These are phyloP conservation scores for Agrocybe pediades DNA, from an alignment of 768 basidiomycete species.

Conservation along the genomic window DNA sequence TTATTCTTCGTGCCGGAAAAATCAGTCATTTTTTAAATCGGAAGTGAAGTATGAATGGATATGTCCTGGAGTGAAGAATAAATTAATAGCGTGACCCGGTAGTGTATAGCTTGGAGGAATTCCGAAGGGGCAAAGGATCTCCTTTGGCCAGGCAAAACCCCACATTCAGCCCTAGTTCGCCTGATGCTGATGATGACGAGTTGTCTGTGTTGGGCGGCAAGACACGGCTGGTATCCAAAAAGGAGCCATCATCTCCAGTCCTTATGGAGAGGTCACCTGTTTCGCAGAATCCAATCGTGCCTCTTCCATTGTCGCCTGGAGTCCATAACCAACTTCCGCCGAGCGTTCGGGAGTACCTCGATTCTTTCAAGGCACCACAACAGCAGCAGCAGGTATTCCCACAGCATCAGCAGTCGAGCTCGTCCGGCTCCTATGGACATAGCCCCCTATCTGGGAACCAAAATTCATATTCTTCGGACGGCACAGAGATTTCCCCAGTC, in stretches of 20 bases:
- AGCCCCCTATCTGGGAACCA: conserved; percentile 12
- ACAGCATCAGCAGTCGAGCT: conserved; percentile 8
- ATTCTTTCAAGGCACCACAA: conserved; percentile 47
- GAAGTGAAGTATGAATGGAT: no score
- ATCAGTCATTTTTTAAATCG: no score
- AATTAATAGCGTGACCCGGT: no score
- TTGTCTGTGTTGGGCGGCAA: conserved; percentile 64
- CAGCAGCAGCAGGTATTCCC: conserved; percentile 19
- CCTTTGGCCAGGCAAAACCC: conserved; percentile 40
- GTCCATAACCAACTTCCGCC: conserved; percentile 56
- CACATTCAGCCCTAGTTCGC: conserved; percentile 36
- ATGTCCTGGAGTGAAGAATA: no score
- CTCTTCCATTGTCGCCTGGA: conserved; percentile 60
- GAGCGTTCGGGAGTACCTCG: conserved; percentile 68
- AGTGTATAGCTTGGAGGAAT: conserved; percentile 68
- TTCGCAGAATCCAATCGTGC: conserved; percentile 73
- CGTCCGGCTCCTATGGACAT: conserved; percentile 10
- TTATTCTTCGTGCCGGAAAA: no score
- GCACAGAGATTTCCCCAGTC: conserved; percentile 41
- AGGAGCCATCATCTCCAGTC: conserved; percentile 55
- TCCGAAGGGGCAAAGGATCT: conserved; percentile 55
- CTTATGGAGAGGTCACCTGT: conserved; percentile 67
- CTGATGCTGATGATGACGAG: conserved; percentile 61
- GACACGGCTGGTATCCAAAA: conserved; percentile 65
- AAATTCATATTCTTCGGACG: conserved; percentile 26